phyloP scores from a whole-genome alignment of 2,329 filamentous ascomycete genomes.

The Penicillium sp. region DNA sequence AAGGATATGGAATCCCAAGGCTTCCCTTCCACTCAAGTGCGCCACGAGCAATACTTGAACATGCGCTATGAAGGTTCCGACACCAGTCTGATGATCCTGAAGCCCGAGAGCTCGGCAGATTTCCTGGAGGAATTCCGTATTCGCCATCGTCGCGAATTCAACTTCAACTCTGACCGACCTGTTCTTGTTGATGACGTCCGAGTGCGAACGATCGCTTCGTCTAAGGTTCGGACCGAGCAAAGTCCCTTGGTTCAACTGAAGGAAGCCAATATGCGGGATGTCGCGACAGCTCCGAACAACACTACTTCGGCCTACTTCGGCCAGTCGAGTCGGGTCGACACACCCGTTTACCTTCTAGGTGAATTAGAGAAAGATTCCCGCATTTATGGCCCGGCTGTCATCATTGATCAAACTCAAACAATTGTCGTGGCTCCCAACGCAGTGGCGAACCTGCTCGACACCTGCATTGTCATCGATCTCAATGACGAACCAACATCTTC shows the following conservation, averaged over 20 bases:
- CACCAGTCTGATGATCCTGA: conserved; percentile 49
- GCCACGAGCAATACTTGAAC: conserved; percentile 47
- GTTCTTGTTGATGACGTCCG: conserved; percentile 88
- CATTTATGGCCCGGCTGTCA: conserved; percentile 69
- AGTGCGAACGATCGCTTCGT: conserved; percentile 76
- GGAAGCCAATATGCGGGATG: conserved; percentile 49
- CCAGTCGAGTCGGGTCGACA: conserved; percentile 29
- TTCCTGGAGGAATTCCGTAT: conserved; percentile 80
- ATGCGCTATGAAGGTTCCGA: conserved; percentile 53
- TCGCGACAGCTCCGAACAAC: conserved; percentile 58
- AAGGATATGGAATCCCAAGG: conserved; percentile 45
- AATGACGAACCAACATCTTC: conserved; percentile 52
- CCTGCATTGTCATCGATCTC: conserved; percentile 85
- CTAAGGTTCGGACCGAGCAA: conserved; percentile 60
- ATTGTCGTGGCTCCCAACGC: conserved; percentile 82
- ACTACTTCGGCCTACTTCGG: conserved; percentile 38
- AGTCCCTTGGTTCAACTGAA: conserved; percentile 67
- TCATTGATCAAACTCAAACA: conserved; percentile 73
- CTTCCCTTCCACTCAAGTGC: conserved; percentile 42
- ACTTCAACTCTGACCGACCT: conserved; percentile 80
- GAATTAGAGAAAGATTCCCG: conserved; percentile 34
- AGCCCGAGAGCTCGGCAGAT: conserved; percentile 73
- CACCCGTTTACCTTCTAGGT: conserved; percentile 37
- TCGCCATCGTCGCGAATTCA: conserved; percentile 88
- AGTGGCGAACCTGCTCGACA: conserved; percentile 73